phyloP scores from a whole-genome alignment of 192 early-diverging fungal genomes.

The Podila minutissima region DNA sequence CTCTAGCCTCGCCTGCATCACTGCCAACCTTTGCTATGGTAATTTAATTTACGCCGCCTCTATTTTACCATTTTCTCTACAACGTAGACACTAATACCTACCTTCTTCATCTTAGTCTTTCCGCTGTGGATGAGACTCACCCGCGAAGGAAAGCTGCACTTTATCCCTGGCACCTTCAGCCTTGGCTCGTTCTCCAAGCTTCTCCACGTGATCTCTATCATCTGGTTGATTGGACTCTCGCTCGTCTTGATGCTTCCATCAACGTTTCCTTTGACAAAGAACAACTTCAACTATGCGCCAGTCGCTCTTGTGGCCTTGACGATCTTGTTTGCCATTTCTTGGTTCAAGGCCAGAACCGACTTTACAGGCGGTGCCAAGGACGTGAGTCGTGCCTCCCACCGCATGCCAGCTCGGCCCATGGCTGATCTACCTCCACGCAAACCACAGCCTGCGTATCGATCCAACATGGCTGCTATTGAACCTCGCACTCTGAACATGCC shows the following conservation, averaged over 20 bases:
- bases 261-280: constrained; percentile 16
- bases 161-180: constrained; percentile 18
- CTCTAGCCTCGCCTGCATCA: constrained; percentile 29
- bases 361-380: constrained; percentile 43
- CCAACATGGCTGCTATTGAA: background rate
- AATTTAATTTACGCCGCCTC: background rate
- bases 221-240: constrained; percentile 20
- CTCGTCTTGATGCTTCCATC: constrained; percentile 23
- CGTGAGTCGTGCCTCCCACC: constrained; percentile 32
- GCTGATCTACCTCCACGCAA: background rate
- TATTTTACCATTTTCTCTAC: background rate
- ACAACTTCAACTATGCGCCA: constrained; percentile 41
- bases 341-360: constrained; percentile 37
- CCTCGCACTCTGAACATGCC: background rate
- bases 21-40: constrained; percentile 36
- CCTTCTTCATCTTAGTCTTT: constrained; percentile 3
- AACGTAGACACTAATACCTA: too few relatives aligned
- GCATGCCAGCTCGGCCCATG: background rate
- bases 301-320: constrained; percentile 3
- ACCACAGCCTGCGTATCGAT: background rate
- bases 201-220: constrained; percentile 16
- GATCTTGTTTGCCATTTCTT: constrained; percentile 17
- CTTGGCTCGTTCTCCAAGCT: constrained; percentile 25
- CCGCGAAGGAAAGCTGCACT: constrained; percentile 22
- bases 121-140: constrained; percentile 43